Percentiles rank a stretch among this genome's conserved stretches.
Conservation (phyloP, 495 filamentous ascomycete species). For the Elasticomyces elasticus region DNA sequence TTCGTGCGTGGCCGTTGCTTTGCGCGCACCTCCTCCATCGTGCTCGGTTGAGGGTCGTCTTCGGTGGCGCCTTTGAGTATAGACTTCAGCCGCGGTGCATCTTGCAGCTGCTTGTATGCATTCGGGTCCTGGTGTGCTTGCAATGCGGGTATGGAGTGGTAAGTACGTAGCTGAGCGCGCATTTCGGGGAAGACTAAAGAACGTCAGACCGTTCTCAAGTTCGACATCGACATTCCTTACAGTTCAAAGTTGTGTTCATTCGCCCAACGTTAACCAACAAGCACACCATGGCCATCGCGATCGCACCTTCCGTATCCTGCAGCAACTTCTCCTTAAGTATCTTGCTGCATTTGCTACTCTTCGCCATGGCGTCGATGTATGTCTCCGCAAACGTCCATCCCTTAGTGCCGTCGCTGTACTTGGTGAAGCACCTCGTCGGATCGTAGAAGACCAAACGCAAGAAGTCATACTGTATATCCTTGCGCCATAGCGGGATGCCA, state of each 20-base stretch:
- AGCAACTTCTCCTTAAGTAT: constrained; percentile 94
- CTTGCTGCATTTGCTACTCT: constrained; percentile 98
- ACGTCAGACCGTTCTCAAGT: neutral
- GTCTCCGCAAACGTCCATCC: constrained; percentile 86
- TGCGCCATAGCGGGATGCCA: constrained; percentile 90
- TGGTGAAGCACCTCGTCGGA: constrained; percentile 74
- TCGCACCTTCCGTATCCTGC: constrained; percentile 79
- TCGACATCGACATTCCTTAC: constrained; percentile 39
- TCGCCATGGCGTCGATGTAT: constrained; percentile 96
- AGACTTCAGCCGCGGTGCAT: constrained; percentile 90
- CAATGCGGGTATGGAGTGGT: constrained; percentile 92
- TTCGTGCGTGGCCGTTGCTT: constrained; percentile 71
- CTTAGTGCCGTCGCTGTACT: constrained; percentile 59
- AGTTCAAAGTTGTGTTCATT: constrained; percentile 98
- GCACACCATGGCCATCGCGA: constrained; percentile 99
- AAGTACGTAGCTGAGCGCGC: constrained; percentile 94
- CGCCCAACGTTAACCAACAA: constrained; percentile 91
- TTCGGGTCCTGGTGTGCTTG: constrained; percentile 92
- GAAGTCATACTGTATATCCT: constrained; percentile 96
- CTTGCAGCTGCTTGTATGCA: constrained; percentile 95
- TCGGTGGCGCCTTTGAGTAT: constrained; percentile 96
- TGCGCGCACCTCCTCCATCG: constrained; percentile 70
- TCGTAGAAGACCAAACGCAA: constrained; percentile 85
- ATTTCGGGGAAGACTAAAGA: constrained; percentile 91
- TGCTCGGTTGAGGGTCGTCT: constrained; percentile 76